Base-by-base conservation (phyloP, 345 rosid genomes). In the Euphorbia pulcherrima region DNA sequence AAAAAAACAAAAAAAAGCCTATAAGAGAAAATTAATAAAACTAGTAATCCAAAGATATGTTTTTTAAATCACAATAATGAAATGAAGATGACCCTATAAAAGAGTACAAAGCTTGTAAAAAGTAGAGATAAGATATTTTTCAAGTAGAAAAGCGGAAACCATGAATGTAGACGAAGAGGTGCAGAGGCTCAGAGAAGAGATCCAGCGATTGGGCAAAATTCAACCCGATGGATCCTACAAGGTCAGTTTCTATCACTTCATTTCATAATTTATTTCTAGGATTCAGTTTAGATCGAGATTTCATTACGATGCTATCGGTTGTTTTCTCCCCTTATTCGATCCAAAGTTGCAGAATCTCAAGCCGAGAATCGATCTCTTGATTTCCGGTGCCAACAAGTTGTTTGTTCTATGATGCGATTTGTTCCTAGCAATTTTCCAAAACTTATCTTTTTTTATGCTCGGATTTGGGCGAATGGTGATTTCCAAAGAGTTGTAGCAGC, bases 121-220 rank as follows among this genome's bases (percentile, higher is more conserved):
- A 29, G 30, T 17, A n/a, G 1, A 16, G 62, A 56, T 2, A 27
- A 55, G 41, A 18, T 39, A 67, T n/a, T 41, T 6, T 56, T 29
- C 2, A 0, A 10, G 12, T 13, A 26, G 2, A 59, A 39, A 57
- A 53, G 68, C 61, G 55, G 57, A 75, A 69, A 72, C 76, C 64
- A 89, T 93, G 98, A 90, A 89, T 72, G 96, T 93, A 51, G 97
- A 85, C 53, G 97, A 90, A 77, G 98, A 93, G 79, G 86, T 90
- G 12, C 84, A 70, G 75, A 79, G 88, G 68, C 94, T 93, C 68
- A 85, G 82, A 74, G 92, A 86, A 69, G 98, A 90, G 82, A 90
- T 90, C 74, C 86, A 83, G 37, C 83, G 97, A 77, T 87, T 89
- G 14, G 97, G 97, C 64, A 82, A 77, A 71, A 67, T 72, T 74